Base-by-base conservation (phyloP, 306 rosid species). In the Rosa rugosa region DNA sequence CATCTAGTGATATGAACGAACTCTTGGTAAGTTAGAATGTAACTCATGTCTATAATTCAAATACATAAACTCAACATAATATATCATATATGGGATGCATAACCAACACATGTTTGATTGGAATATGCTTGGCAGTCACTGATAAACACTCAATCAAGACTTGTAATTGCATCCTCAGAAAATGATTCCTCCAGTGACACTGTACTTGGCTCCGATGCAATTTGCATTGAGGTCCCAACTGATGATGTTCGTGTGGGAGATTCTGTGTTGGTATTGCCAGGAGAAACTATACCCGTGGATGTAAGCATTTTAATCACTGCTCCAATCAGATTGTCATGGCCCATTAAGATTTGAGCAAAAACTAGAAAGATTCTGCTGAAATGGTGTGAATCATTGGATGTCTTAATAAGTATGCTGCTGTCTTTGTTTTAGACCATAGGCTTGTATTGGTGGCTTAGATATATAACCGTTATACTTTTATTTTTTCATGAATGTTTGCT, bases 1-100 rank as follows among this genome's bases (percentile, higher is more conserved):
- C 99, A 47, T 95, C 98, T 18, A 95, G 99, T 80, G 96, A 95
- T 85, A 95, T 95, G 99, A 95, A 93, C 83, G 99, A 93, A 85
- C 96, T 95, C 69, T 84, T 95, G 75, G 99, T 93, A 85, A 87
- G 93, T 88, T 54, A 66, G 66, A 69, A 67, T 40, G 41, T 31
- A 16, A 57, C 51, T 49, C 57, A 63, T 80, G 56, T 73, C 57
- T 47, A 63, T 27, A 63, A 47, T 67, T 69, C 68, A 31, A 63
- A 69, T 23, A 17, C 17, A 34, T 13, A 45, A 59, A 13, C 5
- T 14, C 14, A 51, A 42, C 44, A 44, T 23, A 56, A 64, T 81
- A 34, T n/a, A 49, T 27, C 13, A 25, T 27, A 27, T 25, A 62
- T 77, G 53, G 62, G 42, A 54, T 38, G 47, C 3, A 47, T 59